phyloP scores from a whole-genome alignment of 1,284 basidiomycete species.

The Lentinula novae-zelandiae region DNA sequence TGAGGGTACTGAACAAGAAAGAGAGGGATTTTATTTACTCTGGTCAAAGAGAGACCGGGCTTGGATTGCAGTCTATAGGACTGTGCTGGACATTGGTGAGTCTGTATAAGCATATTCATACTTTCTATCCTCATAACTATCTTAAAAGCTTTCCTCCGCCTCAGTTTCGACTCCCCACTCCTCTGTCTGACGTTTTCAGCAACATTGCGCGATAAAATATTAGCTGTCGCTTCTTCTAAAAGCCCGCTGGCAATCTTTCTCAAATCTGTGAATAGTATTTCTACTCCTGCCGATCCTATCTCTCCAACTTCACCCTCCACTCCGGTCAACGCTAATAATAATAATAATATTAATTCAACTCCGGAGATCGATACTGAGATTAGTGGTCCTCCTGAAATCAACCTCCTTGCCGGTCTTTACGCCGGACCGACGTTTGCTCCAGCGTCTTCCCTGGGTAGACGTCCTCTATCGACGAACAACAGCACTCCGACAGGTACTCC shows the following conservation, averaged over 20 bases:
- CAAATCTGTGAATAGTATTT: conserved; percentile 27
- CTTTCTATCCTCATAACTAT: background rate
- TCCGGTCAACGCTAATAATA: conserved; percentile 4
- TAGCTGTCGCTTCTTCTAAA: conserved; percentile 48
- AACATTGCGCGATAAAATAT: conserved; percentile 71
- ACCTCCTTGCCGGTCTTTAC: conserved; percentile 65
- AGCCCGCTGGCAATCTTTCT: conserved; percentile 48
- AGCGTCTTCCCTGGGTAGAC: background rate
- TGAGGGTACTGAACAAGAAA: conserved; percentile 25
- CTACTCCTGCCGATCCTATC: conserved; percentile 20
- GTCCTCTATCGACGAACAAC: background rate
- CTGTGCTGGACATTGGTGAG: conserved; percentile 76
- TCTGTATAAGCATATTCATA: conserved; percentile 15
- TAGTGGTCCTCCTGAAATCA: conserved; percentile 69
- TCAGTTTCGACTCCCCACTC: conserved; percentile 69
- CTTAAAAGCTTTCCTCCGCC: conserved; percentile 65
- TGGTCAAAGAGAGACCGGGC: conserved; percentile 52
- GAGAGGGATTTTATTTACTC: conserved; percentile 58
- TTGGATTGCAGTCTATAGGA: conserved; percentile 76
- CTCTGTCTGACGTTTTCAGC: conserved; percentile 78
- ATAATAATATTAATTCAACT: conserved; percentile 15
- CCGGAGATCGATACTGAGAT: conserved; percentile 18
- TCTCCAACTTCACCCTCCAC: conserved; percentile 1
- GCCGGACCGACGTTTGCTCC: conserved; percentile 36
- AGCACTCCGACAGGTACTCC: background rate